Conservation (phyloP, 352 stramenopile species). For the Globisporangium alternatum region DNA sequence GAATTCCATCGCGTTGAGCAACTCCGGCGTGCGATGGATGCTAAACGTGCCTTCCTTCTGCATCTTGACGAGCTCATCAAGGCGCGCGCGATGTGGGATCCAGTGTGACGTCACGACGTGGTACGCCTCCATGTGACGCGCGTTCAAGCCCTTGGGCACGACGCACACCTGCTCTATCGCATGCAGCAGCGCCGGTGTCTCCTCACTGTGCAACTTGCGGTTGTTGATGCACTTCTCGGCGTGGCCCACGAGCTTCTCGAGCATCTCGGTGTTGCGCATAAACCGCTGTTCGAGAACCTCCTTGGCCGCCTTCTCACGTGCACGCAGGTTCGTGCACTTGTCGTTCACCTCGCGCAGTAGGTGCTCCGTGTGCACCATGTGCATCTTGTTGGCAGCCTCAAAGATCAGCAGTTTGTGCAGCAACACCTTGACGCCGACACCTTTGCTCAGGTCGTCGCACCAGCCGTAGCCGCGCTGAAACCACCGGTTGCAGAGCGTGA, state of each 20-base stretch:
- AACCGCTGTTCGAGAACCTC: slow-evolving; percentile 39
- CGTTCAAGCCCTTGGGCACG: slow-evolving; percentile 44
- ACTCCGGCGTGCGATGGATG: slow-evolving; percentile 65
- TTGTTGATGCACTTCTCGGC: slow-evolving; percentile 71
- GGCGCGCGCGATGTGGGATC: slow-evolving; percentile 42
- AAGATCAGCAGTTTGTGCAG: slow-evolving; percentile 55
- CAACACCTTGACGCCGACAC: slow-evolving; percentile 62
- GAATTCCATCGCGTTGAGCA: slow-evolving; percentile 63
- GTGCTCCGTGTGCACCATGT: slow-evolving; percentile 65
- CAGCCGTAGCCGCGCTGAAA: slow-evolving; percentile 61
- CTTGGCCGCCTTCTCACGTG: slow-evolving; percentile 40
- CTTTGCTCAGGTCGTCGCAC: slow-evolving; percentile 53
- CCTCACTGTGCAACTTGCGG: slow-evolving; percentile 69
- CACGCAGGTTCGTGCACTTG: slow-evolving; percentile 55
- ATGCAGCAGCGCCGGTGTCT: slow-evolving; percentile 58
- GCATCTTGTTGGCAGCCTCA: slow-evolving; percentile 70
- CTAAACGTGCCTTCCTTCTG: slow-evolving; percentile 77
- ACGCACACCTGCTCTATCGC: slow-evolving; percentile 62
- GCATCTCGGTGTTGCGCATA: slow-evolving; percentile 34
- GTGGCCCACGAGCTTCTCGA: slow-evolving; percentile 48
- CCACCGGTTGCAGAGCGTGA: slow-evolving; percentile 64
- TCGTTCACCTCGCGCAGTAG: slow-evolving; percentile 58
- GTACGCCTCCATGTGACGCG: slow-evolving; percentile 49
- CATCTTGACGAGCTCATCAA: slow-evolving; percentile 71
- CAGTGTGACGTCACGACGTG: slow-evolving; percentile 67